Conservation (phyloP, 2,329 filamentous ascomycete genomes). For the Cladosporium sp. region DNA sequence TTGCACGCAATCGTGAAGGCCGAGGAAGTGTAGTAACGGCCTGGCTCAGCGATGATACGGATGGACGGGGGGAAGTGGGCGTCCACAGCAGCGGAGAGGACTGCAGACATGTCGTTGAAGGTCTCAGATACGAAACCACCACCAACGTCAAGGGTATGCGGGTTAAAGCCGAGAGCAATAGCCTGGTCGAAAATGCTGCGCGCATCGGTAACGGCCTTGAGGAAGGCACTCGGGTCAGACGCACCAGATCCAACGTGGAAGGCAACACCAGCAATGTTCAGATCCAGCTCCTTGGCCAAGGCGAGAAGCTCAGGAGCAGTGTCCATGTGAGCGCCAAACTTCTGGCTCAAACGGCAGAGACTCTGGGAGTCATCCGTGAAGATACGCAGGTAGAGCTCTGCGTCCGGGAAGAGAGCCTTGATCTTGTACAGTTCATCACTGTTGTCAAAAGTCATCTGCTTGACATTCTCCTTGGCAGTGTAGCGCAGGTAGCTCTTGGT, state of each 20-base stretch:
- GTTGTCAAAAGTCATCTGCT: conserved; percentile 99
- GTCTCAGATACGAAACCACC: conserved; percentile 89
- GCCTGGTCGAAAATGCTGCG: conserved; percentile 87
- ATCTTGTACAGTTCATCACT: conserved; percentile 97
- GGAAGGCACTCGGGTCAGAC: conserved; percentile 86
- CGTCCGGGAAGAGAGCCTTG: conserved; percentile 83
- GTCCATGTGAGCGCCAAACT: conserved; percentile 91
- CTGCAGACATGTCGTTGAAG: conserved; percentile 85
- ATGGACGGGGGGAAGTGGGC: conserved; percentile 82
- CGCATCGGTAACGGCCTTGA: conserved; percentile 87
- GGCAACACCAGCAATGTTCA: conserved; percentile 93
- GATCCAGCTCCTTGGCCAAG: conserved; percentile 75
- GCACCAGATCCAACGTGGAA: conserved; percentile 98
- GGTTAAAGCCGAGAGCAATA: conserved; percentile 69
- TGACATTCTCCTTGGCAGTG: conserved; percentile 79
- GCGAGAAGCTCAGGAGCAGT: conserved; percentile 73
- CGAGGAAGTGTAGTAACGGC: conserved; percentile 89
- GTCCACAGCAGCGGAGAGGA: conserved; percentile 77
- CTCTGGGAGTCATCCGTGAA: conserved; percentile 94
- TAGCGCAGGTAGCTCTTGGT: conserved; percentile 97
- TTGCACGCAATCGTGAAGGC: conserved; percentile 96
- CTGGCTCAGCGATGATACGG: conserved; percentile 91
- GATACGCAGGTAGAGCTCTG: conserved; percentile 92
- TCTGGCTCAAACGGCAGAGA: conserved; percentile 91
- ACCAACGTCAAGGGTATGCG: conserved; percentile 89